Conservation (phyloP, 306 rosid genomes). For the Rosa multiflora region DNA sequence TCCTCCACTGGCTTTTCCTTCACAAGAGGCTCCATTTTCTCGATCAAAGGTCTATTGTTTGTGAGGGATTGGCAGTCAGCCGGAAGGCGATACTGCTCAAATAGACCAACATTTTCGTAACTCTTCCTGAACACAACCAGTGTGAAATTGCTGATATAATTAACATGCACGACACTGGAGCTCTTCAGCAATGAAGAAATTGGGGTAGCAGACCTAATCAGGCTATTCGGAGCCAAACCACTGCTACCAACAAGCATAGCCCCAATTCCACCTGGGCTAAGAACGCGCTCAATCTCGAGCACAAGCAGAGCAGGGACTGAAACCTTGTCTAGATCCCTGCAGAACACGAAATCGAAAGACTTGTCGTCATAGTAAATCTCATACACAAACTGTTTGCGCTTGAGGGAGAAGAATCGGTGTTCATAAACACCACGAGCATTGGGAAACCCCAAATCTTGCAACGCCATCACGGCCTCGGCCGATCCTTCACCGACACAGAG, state of each 20-base stretch:
- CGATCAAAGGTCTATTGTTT: constrained; percentile 47
- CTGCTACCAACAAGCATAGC: constrained; percentile 48
- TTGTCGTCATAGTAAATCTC: constrained; percentile 43
- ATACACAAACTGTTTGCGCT: constrained; percentile 37
- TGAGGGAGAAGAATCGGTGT: constrained; percentile 46
- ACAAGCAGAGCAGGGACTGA: constrained; percentile 70
- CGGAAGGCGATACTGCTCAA: constrained; percentile 43
- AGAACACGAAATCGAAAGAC: constrained; percentile 72
- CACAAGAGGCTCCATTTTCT: constrained; percentile 64
- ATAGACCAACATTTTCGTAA: constrained; percentile 35
- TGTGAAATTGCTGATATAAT: constrained; percentile 38
- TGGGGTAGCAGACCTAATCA: constrained; percentile 74
- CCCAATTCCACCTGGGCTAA: constrained; percentile 82
- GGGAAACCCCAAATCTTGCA: constrained; percentile 66
- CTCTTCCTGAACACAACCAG: constrained; percentile 77
- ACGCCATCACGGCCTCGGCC: constrained; percentile 32
- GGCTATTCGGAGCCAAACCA: constrained; percentile 39
- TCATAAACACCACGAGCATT: constrained; percentile 39
- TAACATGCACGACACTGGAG: constrained; percentile 69
- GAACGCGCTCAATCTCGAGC: constrained; percentile 84
- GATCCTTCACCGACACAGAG: constrained; percentile 78
- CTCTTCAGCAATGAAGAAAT: constrained; percentile 63
- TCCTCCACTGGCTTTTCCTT: constrained; percentile 31
- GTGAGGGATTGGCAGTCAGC: constrained; percentile 56
- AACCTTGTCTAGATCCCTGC: constrained; percentile 60